A percentile compares a stretch with the other conserved stretches of the same genome.
These are phyloP conservation scores for Mariannaea sp. DNA, from an alignment of 2,329 filamentous ascomycete species.

Conservation along the genomic window DNA sequence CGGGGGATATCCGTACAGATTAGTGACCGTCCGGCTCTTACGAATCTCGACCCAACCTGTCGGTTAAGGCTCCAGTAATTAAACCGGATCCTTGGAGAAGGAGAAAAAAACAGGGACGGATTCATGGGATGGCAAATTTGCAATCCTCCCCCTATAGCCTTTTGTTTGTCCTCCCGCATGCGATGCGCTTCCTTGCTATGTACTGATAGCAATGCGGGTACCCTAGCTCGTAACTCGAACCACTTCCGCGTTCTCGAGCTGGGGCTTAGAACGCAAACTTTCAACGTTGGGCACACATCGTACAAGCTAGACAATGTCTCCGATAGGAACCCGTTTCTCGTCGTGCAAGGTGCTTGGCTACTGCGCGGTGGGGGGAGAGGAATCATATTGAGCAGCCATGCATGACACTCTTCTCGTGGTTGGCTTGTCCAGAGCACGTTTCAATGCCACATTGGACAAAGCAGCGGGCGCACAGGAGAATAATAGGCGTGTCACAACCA, in stretches of 20 bases:
- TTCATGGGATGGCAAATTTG: too few relatives aligned
- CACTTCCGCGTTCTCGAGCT: not conserved
- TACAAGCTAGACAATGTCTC: conserved; percentile 3
- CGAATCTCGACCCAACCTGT: conserved; percentile 31
- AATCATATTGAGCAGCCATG: not conserved
- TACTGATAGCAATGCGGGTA: not conserved
- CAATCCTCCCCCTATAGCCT: too few relatives aligned
- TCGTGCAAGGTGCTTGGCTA: conserved; percentile 11
- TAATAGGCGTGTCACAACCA: not conserved
- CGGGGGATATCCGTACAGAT: conserved; percentile 4
- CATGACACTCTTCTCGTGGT: not conserved
- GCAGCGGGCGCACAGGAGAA: not conserved
- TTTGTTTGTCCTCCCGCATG: conserved; percentile 12
- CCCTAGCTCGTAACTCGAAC: conserved; percentile 8
- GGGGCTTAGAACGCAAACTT: not conserved
- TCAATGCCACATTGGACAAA: not conserved
- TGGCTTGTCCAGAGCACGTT: not conserved
- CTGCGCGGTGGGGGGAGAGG: conserved; percentile 11
- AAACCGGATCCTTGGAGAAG: conserved; percentile 19
- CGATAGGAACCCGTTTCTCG: not conserved
- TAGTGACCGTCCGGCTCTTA: conserved; percentile 1
- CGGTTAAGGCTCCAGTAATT: conserved; percentile 35
- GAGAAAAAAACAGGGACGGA: too few relatives aligned
- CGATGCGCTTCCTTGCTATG: conserved; percentile 7
- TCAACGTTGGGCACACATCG: conserved; percentile 25